phyloP scores from a whole-genome alignment of 768 basidiomycete genomes.

The Mycena rosella region DNA sequence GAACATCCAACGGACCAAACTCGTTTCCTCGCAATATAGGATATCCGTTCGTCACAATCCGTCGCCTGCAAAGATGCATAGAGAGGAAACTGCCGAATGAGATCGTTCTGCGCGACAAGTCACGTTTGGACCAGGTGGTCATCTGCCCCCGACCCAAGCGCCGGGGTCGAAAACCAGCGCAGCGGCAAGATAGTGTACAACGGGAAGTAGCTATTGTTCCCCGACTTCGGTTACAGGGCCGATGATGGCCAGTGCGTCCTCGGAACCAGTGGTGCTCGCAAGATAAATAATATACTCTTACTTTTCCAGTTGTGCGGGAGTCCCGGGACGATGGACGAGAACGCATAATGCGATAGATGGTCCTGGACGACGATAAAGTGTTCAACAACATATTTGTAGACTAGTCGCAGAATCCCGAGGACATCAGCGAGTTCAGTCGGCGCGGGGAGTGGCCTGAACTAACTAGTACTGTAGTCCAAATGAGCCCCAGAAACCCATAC shows the following conservation, averaged over 20 bases:
- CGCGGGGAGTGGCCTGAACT: slow-evolving; percentile 9
- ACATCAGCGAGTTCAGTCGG: neutral
- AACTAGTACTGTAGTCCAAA: neutral
- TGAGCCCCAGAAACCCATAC: neutral
- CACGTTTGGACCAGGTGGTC: neutral
- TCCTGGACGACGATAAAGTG: neutral
- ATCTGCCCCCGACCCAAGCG: neutral
- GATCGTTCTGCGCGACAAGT: too few relatives aligned
- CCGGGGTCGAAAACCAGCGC: too few relatives aligned
- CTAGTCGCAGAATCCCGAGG: neutral
- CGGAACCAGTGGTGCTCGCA: neutral
- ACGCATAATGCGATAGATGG: neutral
- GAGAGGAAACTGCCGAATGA: too few relatives aligned
- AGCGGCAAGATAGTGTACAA: neutral
- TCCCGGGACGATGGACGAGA: neutral
- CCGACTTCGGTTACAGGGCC: neutral
- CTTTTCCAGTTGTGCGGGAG: neutral
- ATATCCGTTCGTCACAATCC: too few relatives aligned
- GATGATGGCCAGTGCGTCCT: neutral
- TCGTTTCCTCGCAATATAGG: too few relatives aligned
- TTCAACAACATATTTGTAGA: neutral
- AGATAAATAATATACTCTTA: neutral
- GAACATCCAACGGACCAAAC: too few relatives aligned
- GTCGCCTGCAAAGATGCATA: too few relatives aligned
- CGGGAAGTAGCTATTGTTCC: neutral